Evolutionary conservation across 352 stramenopile genomes (phyloP).

Genomic region (Globisporangium uncinulatum): DNA sequence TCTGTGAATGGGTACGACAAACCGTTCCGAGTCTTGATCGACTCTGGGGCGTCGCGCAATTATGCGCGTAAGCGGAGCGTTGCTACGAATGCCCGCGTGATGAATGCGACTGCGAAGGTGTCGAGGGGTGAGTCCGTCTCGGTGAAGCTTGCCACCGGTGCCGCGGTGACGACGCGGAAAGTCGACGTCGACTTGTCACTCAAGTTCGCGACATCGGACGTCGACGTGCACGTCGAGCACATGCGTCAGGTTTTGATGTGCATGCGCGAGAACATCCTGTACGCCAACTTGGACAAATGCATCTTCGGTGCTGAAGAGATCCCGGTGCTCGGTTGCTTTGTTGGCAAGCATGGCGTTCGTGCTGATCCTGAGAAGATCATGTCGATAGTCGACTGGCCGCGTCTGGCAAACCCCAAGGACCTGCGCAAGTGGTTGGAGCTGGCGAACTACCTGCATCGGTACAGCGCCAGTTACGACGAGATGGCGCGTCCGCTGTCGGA

Average conservation of each 20-base stretch:
- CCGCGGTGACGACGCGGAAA: too few relatives aligned
- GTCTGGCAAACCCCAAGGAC: slow-evolving; percentile 5
- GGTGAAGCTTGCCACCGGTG: too few relatives aligned
- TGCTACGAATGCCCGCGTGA: too few relatives aligned
- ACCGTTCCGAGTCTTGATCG: too few relatives aligned
- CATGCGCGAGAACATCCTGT: background rate
- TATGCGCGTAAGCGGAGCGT: too few relatives aligned
- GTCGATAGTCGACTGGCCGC: slow-evolving; percentile 8
- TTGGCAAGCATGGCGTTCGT: slow-evolving; percentile 5
- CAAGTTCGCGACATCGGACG: background rate
- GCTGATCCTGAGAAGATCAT: slow-evolving; percentile 17
- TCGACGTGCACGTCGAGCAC: background rate
- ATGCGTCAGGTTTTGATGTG: background rate
- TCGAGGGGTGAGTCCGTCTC: too few relatives aligned
- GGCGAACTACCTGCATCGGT: slow-evolving; percentile 19
- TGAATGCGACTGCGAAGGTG: too few relatives aligned
- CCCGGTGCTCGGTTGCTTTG: background rate
- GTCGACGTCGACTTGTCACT: too few relatives aligned
- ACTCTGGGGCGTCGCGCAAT: too few relatives aligned
- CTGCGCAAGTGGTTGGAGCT: slow-evolving; percentile 13
- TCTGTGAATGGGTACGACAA: too few relatives aligned
- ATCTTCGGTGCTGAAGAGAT: background rate
- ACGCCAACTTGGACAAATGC: background rate
- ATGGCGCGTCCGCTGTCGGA: slow-evolving; percentile 7
- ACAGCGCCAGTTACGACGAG: slow-evolving; percentile 12